Percentiles rank a stretch among this genome's conserved stretches.
phyloP scores from a whole-genome alignment of 78 protist species.

The Dictyostelium purpureum region DNA sequence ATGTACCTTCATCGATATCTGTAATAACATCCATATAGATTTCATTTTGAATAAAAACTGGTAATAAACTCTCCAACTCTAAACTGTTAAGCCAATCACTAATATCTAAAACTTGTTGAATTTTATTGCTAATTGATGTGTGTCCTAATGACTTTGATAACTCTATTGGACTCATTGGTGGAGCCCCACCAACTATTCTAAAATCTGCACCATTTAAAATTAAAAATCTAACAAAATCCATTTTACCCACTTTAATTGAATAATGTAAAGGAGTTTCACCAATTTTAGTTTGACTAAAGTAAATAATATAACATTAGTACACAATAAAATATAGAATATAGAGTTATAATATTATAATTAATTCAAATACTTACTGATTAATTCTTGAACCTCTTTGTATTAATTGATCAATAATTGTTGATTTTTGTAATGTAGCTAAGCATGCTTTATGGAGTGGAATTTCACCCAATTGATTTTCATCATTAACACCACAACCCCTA shows the following conservation, averaged over 20 bases:
- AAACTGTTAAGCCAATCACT: slow-evolving; percentile 48
- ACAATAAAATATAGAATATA: not conserved
- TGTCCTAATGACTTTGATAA: slow-evolving; percentile 23
- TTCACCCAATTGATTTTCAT: slow-evolving; percentile 48
- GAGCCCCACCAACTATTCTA: slow-evolving; percentile 41
- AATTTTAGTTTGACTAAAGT: slow-evolving; percentile 30
- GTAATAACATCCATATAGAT: slow-evolving; percentile 55
- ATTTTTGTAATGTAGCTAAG: slow-evolving; percentile 12
- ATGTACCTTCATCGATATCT: slow-evolving; percentile 62
- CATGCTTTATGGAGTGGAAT: slow-evolving; percentile 70
- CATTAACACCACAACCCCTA: slow-evolving; percentile 35
- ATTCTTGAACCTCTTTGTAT: slow-evolving; percentile 51
- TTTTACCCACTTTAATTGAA: slow-evolving; percentile 74
- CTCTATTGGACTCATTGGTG: slow-evolving; percentile 43
- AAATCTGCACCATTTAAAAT: slow-evolving; percentile 73
- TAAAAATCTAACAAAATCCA: slow-evolving; percentile 52
- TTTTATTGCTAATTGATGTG: slow-evolving; percentile 1
- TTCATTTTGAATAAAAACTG: slow-evolving; percentile 49
- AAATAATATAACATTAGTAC: no score
- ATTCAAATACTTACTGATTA: slow-evolving; percentile 36
- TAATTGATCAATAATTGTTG: slow-evolving; percentile 8
- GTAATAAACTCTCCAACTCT: slow-evolving; percentile 32
- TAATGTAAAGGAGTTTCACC: slow-evolving; percentile 81
- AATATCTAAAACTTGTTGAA: slow-evolving; percentile 28
- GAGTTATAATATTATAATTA: no score